Evolutionary conservation across 2,329 filamentous ascomycete species (phyloP).

Genomic region (Aspergillus sp.): DNA sequence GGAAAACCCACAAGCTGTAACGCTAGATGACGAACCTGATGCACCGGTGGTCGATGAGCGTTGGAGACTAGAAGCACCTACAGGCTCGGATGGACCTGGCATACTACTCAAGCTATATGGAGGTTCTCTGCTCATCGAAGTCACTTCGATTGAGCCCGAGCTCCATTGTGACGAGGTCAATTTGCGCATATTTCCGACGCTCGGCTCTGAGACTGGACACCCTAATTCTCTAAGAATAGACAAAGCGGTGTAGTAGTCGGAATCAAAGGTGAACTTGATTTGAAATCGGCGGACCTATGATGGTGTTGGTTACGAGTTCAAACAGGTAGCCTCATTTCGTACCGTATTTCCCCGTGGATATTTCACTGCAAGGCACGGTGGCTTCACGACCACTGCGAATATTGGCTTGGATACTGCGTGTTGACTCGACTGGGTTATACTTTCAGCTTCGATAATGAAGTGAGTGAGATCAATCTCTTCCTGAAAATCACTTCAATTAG

Average conservation of each 20-base stretch:
- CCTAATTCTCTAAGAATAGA: conserved; percentile 44
- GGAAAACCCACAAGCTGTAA: conserved; percentile 10
- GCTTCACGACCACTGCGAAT: conserved; percentile 47
- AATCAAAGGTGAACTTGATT: conserved; percentile 44
- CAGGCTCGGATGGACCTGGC: conserved; percentile 1
- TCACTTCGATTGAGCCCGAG: conserved; percentile 16
- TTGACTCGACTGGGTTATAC: conserved; percentile 19
- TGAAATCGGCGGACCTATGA: conserved; percentile 48
- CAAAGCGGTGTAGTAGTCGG: conserved; percentile 46
- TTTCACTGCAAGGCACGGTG: conserved; percentile 50
- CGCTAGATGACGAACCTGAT: conserved; percentile 4
- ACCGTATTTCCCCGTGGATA: conserved; percentile 33
- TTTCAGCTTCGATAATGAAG: conserved; percentile 30
- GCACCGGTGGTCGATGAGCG: conserved; percentile 3
- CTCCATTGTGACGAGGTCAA: conserved; percentile 33
- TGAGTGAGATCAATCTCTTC: conserved; percentile 45
- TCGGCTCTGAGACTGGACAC: conserved; percentile 48
- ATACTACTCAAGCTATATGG: not conserved
- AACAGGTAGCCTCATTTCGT: not conserved
- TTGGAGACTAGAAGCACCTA: not conserved
- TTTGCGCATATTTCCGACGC: conserved; percentile 24
- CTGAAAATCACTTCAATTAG: conserved; percentile 25
- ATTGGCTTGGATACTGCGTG: conserved; percentile 28
- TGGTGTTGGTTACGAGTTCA: not conserved
- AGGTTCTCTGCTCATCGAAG: conserved; percentile 6